Base-by-base conservation (phyloP, 495 filamentous ascomycete species). In the Pyronema omphalodes region DNA sequence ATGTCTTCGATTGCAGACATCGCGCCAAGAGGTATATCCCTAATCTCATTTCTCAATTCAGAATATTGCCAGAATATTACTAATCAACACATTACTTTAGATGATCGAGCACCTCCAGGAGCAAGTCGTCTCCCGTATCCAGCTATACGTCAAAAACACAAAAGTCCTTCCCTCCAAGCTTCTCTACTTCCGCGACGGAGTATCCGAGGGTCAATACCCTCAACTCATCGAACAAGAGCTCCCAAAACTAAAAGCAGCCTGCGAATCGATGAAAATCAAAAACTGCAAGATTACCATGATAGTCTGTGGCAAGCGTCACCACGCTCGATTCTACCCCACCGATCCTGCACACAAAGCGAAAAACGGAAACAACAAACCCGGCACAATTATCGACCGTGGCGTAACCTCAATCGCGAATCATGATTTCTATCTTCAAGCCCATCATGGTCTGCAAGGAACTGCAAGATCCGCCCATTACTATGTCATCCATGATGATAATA, bases 151-250 rank as follows among this genome's bases (percentile, higher is more conserved):
- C 62, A 0, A 73, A 82, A 57, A 74, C 75, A 40, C 61, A 65
- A 9, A 52, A 52, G 14, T 66, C 78, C 0, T 34, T 19, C 29
- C 12, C 3, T 1, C 89, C 89, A 0, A 69, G 77, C 33, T 82
- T 82, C 52, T 96, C 54, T 74, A 94, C 37, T 95, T 87, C 70
- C 81, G 89, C 35, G 89, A 95, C 66, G 89, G 89, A 34, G 86
- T 96, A 1, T 86, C 83, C 0, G 89, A 96, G 60, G 79, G 84
- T 6, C 62, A 65, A 37, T 65, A 58, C 37, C 50, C 54, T 0
- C 53, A 44, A 12, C 52, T 65, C 6, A 52, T 65, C 12, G 53
- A 56, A 18, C 19, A 52, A 0, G 62, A 65, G 41, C 70, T 84
- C 0, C 73, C 75, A 0, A 66, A 68, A 0, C 71, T 93, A 44